Conservation (phyloP, 495 filamentous ascomycete species). For the Xylaria nigripes region DNA sequence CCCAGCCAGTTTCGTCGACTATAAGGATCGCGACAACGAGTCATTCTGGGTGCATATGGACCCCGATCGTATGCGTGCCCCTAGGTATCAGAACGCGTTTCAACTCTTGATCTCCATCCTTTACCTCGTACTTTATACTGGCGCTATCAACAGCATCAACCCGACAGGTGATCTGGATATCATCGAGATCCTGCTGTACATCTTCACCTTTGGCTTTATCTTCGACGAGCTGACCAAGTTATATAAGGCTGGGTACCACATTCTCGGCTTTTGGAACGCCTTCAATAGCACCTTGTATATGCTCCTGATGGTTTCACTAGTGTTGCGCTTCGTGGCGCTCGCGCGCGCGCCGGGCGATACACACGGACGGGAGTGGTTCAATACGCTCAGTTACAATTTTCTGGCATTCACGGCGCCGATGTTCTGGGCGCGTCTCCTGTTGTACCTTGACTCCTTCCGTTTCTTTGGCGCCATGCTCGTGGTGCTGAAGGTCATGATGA, state of each 20-base stretch:
- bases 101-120: conserved; percentile 78
- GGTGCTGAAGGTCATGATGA: conserved; percentile 98
- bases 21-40: conserved; percentile 64
- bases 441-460: conserved; percentile 86
- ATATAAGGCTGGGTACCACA: conserved; percentile 84
- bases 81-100: conserved; percentile 82
- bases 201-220: conserved; percentile 89
- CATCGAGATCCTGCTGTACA: conserved; percentile 76
- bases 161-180: conserved; percentile 64
- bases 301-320: conserved; percentile 66
- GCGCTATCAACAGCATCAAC: conserved; percentile 89
- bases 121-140: conserved; percentile 78
- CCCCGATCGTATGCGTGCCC: conserved; percentile 87
- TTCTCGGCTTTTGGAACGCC: conserved; percentile 90
- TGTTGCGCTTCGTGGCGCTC: conserved; percentile 69
- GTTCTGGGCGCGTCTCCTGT: conserved; percentile 91
- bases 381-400: conserved; percentile 85
- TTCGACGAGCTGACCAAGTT: conserved; percentile 80
- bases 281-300: conserved; percentile 82
- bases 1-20: conserved; percentile 75
- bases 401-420: conserved; percentile 84
- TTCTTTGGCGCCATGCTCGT: conserved; percentile 99
- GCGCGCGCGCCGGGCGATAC: conserved; percentile 42
- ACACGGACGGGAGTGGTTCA: conserved; percentile 55
- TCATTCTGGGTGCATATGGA: conserved; percentile 75